phyloP scores from a whole-genome alignment of 1,284 basidiomycete species.

The Neotropicomus parvogracilis region DNA sequence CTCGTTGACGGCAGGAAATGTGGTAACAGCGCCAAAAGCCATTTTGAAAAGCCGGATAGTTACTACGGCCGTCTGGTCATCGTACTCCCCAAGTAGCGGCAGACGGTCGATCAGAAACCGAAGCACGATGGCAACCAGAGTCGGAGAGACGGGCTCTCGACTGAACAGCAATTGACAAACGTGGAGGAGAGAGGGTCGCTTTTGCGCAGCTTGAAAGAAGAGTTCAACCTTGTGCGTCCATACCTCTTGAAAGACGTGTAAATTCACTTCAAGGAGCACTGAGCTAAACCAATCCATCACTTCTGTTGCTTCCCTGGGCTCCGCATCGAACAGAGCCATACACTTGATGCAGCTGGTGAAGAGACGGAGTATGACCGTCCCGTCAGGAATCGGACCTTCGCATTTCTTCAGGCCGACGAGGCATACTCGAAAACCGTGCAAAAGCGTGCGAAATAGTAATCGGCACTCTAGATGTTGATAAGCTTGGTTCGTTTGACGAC shows the following conservation, averaged over 20 bases:
- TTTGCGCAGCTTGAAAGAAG: conserved; percentile 78
- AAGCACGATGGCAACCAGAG: conserved; percentile 90
- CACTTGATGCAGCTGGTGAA: conserved; percentile 86
- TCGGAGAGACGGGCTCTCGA: conserved; percentile 82
- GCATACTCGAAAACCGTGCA: conserved; percentile 88
- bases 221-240: conserved; percentile 90
- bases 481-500: conserved; percentile 6
- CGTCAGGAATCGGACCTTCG: conserved; percentile 78
- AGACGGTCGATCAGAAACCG: conserved; percentile 84
- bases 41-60: conserved; percentile 95
- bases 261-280: conserved; percentile 78
- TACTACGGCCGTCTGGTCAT: conserved; percentile 76
- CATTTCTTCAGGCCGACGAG: conserved; percentile 78
- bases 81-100: conserved; percentile 81
- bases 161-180: conserved; percentile 86
- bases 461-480: conserved; percentile 62
- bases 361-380: conserved; percentile 82
- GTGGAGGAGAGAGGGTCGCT: conserved; percentile 78
- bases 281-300: conserved; percentile 84
- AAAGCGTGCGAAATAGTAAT: conserved; percentile 82
- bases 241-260: conserved; percentile 91
- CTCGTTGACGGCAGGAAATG: conserved; percentile 81
- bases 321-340: conserved; percentile 83
- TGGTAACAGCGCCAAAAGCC: conserved; percentile 88
- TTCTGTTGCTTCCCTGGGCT: conserved; percentile 82